Base-by-base conservation (phyloP, 129 eudicot genomes). In the Flaveria brownii region DNA sequence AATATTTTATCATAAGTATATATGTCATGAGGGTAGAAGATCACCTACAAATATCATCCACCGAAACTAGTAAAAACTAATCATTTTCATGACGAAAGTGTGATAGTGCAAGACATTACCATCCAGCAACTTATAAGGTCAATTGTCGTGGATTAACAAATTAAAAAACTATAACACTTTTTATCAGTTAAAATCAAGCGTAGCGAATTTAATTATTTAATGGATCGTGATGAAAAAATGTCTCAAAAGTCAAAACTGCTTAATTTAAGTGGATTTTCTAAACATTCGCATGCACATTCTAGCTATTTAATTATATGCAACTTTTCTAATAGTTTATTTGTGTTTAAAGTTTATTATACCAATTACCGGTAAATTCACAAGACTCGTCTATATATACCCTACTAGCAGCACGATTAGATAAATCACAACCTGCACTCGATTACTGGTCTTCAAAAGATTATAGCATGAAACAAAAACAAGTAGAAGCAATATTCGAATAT, bases 41-140 rank as follows among this genome's bases (percentile, higher is more conserved):
- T 22, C 15, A 28, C 42, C 1, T 9, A 12, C 4, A 2, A 62
- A 28, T 5, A 17, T 64, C 6, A 9, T 36, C 13, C 17, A 8
- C 13, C 9, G 14, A 46, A 33, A 72, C 22, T 57, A 36, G 11
- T 33, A 18, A 56, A 10, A 45, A 2, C 1, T 2, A 71, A 11
- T 59, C 26, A 23, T 3, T 16, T 59, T 74, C 78, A 74, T 60
- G 15, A 74, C 70, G 16, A 74, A 59, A 30, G 78, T 59, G 70
- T 74, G 78, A 74, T 74, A 59, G 7, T 73, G 46, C 12, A 39
- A 22, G 20, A 46, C 56, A 11, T 68, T 43, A 68, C 73, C 73
- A 68, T 22, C 18, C 36, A 36, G 52, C 72, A 67, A 67, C 47
- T 36, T 60, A 25, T 60, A 60, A 23, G 39, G 67, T 60, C n/a